These are phyloP conservation scores for Boletus edulis DNA, from an alignment of 768 basidiomycete genomes.

Conservation along the genomic window DNA sequence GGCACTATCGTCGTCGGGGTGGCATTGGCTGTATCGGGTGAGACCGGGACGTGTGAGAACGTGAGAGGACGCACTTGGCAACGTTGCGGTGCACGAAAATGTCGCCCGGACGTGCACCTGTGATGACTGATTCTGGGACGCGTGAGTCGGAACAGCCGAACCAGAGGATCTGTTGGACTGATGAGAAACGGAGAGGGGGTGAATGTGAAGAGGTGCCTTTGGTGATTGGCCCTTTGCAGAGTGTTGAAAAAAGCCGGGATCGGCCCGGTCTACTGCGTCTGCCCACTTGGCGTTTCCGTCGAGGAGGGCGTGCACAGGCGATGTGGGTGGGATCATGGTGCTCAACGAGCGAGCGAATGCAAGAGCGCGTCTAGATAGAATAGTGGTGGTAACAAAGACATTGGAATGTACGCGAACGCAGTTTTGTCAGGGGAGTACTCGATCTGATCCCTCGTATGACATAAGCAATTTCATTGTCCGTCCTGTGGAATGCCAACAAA, in stretches of 20 bases:
- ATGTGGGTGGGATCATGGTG: slow-evolving; percentile 6
- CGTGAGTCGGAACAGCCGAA: slow-evolving; percentile 86
- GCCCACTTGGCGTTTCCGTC: slow-evolving; percentile 70
- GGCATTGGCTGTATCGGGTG: slow-evolving; percentile 58
- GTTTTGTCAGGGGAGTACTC: neutral
- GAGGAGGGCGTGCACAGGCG: slow-evolving; percentile 31
- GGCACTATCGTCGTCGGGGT: slow-evolving; percentile 65
- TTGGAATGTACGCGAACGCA: too few species aligned
- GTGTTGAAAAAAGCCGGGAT: slow-evolving; percentile 62
- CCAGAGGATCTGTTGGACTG: slow-evolving; percentile 65
- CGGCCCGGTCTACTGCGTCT: slow-evolving; percentile 46
- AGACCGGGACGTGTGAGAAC: neutral
- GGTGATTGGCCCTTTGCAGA: slow-evolving; percentile 65
- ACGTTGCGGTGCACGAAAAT: slow-evolving; percentile 90
- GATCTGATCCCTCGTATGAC: slow-evolving; percentile 4
- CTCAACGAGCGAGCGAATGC: neutral
- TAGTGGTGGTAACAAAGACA: too few species aligned
- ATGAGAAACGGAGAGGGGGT: neutral
- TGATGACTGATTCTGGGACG: slow-evolving; percentile 79
- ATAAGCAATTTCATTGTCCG: slow-evolving; percentile 8
- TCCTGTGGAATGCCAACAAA: slow-evolving; percentile 37
- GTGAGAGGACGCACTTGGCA: slow-evolving; percentile 57
- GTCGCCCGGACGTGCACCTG: slow-evolving; percentile 74
- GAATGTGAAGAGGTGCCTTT: slow-evolving; percentile 37
- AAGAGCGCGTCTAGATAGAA: too few species aligned